Conservation (phyloP, 1,284 basidiomycete genomes). For the Melampsora americana region DNA sequence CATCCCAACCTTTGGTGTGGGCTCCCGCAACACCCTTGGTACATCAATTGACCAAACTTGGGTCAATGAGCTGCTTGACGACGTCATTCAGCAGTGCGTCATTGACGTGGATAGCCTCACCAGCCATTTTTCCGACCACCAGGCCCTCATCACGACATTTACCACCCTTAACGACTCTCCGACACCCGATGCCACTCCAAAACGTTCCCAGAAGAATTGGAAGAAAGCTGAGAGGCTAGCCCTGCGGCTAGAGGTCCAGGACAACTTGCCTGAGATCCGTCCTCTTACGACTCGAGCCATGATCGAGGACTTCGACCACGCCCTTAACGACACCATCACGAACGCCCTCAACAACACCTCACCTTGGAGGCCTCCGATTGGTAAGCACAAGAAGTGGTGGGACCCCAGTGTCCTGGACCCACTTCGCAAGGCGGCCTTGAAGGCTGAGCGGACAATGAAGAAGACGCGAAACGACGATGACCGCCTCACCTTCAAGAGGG, state of each 20-base stretch:
- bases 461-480: too few relatives aligned
- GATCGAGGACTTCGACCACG: not conserved
- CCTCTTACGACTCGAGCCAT: not conserved
- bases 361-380: not conserved
- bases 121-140: constrained; percentile 31
- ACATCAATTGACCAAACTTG: constrained; percentile 16
- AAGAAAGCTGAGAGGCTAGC: not conserved
- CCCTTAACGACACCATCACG: not conserved
- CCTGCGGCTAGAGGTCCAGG: not conserved
- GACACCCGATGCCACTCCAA: not conserved
- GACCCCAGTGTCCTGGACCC: not conserved
- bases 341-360: not conserved
- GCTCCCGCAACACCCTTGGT: not conserved
- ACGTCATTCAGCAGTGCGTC: not conserved
- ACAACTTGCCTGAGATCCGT: not conserved
- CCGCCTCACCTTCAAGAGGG: too few relatives aligned
- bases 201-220: not conserved
- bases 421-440: too few relatives aligned
- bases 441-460: too few relatives aligned
- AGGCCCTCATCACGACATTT: constrained; percentile 9
- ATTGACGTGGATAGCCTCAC: not conserved
- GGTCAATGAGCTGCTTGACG: not conserved
- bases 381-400: not conserved
- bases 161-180: not conserved
- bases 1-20: not conserved